Evolutionary conservation across 306 rosid genomes (phyloP), one percentile per base, ranked within the genome.

Genomic region (Phaseolus lunatus): DNA sequence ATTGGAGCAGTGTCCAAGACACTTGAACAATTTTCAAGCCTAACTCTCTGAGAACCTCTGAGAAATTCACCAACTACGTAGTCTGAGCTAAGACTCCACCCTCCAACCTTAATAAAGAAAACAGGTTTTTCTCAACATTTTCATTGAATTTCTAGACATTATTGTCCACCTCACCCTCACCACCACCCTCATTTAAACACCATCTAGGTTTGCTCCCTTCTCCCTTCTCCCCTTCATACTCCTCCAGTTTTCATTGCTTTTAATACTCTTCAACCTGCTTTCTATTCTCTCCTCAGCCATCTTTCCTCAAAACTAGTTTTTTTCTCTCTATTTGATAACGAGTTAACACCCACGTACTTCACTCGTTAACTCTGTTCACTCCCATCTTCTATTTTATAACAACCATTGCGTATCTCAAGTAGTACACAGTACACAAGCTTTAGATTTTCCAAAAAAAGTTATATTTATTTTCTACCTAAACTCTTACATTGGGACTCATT

Each of bases 1-100:
- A 11, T 29, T 10, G 53, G 67, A 71, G 41, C 91, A 79, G 73
- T 70, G 75, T 83, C 66, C 82, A 76, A 88, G 89, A 83, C 87
- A 81, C 80, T 79, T 33, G 49, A 76, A 67, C 87, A 74, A 85
- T 84, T 85, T 83, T 89, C 82, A 81, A 78, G 74, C 90, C 87
- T 61, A 82, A 81, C 73, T 71, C 67, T 77, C 75, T 82, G 74
- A 71, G 67, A 83, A 78, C 49, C 83, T 74, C 73, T 63, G 75
- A 78, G 77, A 85, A 81, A 77, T 61, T 72, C 85, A 83, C 88
- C 91, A 76, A 83, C 86, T 78, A 74, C 81, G 87, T 85, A 68
- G 76, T 77, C 84, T 82, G 20, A 77, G 52, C 84, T 37, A 70
- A 79, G 56, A 63, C 87, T 61, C 72, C 57, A 64, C 75, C 80